Base-by-base conservation (phyloP, 257 asterid species). In the Asclepias syriaca region DNA sequence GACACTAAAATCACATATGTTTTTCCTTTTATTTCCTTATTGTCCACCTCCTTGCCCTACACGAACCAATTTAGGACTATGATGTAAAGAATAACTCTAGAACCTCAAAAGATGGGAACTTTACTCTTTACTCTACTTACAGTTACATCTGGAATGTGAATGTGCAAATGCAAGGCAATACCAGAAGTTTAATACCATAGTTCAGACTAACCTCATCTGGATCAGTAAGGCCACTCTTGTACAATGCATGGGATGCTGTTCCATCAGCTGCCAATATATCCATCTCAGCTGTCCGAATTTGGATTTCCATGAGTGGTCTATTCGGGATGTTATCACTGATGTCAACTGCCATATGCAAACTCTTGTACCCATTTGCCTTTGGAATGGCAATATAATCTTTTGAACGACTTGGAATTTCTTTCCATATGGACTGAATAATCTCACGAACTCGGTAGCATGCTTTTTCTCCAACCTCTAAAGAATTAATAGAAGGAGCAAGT, bases 281-380 rank as follows among this genome's bases (percentile, higher is more conserved):
- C 98, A 94, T 94, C 79, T 88, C 90, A 32, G 79, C 81, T 29
- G 97, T 94, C 57, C 98, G 85, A 78, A 94, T 89, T 78, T 94
- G 98, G 77, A 94, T 87, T 79, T 94, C 98, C 98, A 89, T 88
- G 66, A 77, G 80, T 0, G 98, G 98, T 48, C 87, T 84, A 66
- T 74, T 78, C 83, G 79, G 65, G 60, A 81, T 83, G 64, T 80
- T 85, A 69, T 74, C 70, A 72, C 87, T 84, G 71, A 88, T 78
- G 76, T 91, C 95, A 81, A 94, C 90, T 10, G 95, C 91, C 97
- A 94, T 87, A 82, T 94, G 98, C 72, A 94, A 81, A 77, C 98
- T 94, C 85, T 69, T 80, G 73, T 94, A 94, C 65, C 98, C 98
- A 70, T 94, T 94, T 72, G 82, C 81, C 86, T 93, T 93, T 34